Base-by-base conservation (phyloP, 441 rosid species). In the Gossypium lobatum region DNA sequence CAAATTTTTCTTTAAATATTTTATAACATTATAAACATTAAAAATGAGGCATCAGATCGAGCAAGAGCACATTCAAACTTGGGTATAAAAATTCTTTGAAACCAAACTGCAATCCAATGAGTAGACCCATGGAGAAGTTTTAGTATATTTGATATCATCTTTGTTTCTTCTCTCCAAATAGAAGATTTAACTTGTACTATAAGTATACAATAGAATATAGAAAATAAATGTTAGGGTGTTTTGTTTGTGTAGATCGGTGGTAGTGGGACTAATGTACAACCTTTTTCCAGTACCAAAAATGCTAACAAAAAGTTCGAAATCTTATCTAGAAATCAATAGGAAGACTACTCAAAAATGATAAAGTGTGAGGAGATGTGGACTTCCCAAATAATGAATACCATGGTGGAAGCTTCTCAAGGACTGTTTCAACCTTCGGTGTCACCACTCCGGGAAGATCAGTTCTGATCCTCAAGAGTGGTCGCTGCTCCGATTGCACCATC, bases 351-450 rank as follows among this genome's bases (percentile, higher is more conserved):
- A 93, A 73, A 75, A 95, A 91, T 1, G 98, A 84, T 26, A 91
- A 76, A 6, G 86, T 85, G 82, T 77, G 77, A 0, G 99, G 98
- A 55, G 93, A 91, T 0, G 98, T 81, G 39, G 98, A 93, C 76
- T 91, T 95, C 58, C 98, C 99, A 69, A 93, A 91, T 82, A 81
- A 48, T 25, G 98, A 83, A 76, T 96, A 95, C 93, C 89, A 91
- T 2, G 85, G 4, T 17, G 99, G 98, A 62, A 93, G 88, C 82
- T 81, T 93, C 6, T 70, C 8, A 8, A 93, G 81, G 53, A 93
- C 76, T 68, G 77, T 77, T 73, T 84, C 67, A 6, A 81, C 82
- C 82, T 87, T 90, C 1, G 98, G 95, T 2, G 99, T 95, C 42
- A 82, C 0, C 25, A 82, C 0, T n/a, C 84, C 73, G 45, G 87